Evolutionary conservation across 306 rosid species (phyloP).

Genomic region (Begonia fuchsioides): DNA sequence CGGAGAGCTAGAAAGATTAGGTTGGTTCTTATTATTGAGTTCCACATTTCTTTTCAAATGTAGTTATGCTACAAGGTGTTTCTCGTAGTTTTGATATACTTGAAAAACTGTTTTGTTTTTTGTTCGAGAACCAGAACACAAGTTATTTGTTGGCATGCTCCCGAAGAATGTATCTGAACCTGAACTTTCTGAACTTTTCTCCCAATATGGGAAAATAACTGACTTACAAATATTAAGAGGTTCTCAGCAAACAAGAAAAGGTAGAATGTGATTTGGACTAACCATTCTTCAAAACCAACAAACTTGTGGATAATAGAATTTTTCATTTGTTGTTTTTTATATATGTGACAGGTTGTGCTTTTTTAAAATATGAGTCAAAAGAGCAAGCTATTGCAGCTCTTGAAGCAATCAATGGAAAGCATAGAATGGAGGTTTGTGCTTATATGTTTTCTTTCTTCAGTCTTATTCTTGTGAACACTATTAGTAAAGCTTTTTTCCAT

Average conservation of each 20-base stretch:
- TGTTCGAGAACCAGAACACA: conserved; percentile 56
- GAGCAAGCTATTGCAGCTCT: conserved; percentile 86
- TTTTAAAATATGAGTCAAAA: conserved; percentile 86
- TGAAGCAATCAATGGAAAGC: conserved; percentile 74
- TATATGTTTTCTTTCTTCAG: conserved; percentile 3
- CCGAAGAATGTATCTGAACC: conserved; percentile 83
- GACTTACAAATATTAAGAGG: conserved; percentile 94
- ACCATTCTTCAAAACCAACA: too few species aligned
- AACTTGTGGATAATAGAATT: too few species aligned
- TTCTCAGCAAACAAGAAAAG: conserved; percentile 93
- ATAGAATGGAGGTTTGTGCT: conserved; percentile 80
- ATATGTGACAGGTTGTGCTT: conserved; percentile 68
- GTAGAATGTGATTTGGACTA: conserved; percentile 11
- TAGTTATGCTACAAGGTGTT: too few species aligned
- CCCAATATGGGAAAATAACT: conserved; percentile 57
- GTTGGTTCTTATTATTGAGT: conserved; percentile 14
- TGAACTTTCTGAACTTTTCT: conserved; percentile 67
- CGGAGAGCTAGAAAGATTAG: conserved; percentile 98
- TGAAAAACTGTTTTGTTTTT: conserved; percentile 12
- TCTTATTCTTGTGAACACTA: too few species aligned
- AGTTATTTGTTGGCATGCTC: conserved; percentile 97
- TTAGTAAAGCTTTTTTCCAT: too few species aligned
- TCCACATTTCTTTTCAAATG: too few species aligned
- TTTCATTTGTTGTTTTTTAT: conserved; percentile 7
- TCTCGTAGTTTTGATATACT: background rate